Percentiles rank a stretch among this genome's conserved stretches.
Conservation (phyloP, 257 asterid genomes). For the Pogostemon cablin region DNA sequence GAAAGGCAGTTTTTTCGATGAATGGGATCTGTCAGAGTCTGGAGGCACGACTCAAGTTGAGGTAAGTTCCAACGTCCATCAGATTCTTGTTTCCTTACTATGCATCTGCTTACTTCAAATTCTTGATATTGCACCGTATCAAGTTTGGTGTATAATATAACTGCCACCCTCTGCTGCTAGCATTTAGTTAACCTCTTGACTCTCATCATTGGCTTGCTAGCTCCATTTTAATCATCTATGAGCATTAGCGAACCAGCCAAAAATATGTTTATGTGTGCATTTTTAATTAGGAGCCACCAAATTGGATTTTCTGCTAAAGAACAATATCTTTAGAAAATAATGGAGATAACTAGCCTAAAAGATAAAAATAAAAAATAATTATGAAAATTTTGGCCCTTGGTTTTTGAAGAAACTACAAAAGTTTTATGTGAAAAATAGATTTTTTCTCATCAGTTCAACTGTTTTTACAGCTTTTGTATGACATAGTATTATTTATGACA, state of each 20-base stretch:
- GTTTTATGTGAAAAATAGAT: background rate
- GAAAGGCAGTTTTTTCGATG: conserved; percentile 62
- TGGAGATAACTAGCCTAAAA: background rate
- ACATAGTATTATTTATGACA: background rate
- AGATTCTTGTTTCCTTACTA: conserved; percentile 31
- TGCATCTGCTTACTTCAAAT: conserved; percentile 13
- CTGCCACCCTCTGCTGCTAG: background rate
- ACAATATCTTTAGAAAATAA: background rate
- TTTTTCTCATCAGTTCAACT: background rate
- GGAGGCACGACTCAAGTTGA: conserved; percentile 70
- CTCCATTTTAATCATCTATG: background rate
- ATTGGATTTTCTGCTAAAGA: background rate
- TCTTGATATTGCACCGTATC: conserved; percentile 15
- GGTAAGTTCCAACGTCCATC: conserved; percentile 45
- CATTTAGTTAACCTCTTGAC: background rate
- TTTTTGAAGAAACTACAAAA: conserved; percentile 17
- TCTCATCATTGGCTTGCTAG: background rate
- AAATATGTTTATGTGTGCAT: background rate
- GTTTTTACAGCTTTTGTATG: conserved; percentile 1
- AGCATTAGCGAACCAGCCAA: conserved; percentile 8
- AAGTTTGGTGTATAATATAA: background rate
- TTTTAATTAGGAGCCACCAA: background rate
- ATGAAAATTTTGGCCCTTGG: conserved; percentile 8
- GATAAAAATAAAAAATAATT: background rate
- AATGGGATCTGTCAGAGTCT: conserved; percentile 96